These are phyloP conservation scores for Priceomyces carsonii DNA, from an alignment of 805 yeast species.

Conservation along the genomic window DNA sequence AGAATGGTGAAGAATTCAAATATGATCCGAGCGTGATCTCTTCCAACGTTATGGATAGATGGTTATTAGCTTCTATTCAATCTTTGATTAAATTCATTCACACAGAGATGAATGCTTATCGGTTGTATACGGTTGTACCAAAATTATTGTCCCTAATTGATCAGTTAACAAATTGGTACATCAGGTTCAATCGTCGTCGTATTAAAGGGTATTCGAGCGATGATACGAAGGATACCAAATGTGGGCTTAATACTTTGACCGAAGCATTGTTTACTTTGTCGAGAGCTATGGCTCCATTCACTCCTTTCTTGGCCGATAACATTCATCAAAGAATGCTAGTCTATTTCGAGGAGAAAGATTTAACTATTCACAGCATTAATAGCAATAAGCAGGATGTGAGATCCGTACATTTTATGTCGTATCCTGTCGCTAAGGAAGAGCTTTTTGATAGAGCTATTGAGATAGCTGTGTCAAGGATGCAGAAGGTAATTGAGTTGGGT, in stretches of 20 bases:
- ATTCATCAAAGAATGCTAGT: constrained; percentile 76
- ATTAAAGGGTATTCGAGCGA: constrained; percentile 81
- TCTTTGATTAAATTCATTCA: constrained; percentile 85
- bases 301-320: constrained; percentile 92
- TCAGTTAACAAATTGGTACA: constrained; percentile 97
- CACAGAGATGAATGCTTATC: constrained; percentile 84
- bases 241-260: constrained; percentile 86
- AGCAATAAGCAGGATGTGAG: constrained; percentile 57
- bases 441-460: constrained; percentile 82
- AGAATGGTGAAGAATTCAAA: constrained; percentile 65
- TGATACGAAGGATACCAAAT: constrained; percentile 79
- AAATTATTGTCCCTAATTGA: constrained; percentile 85
- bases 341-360: constrained; percentile 59
- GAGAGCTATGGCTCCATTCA: constrained; percentile 98
- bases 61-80: constrained; percentile 97
- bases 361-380: constrained; percentile 43
- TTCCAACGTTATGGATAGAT: constrained; percentile 92
- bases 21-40: constrained; percentile 67
- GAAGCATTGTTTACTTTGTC: constrained; percentile 86
- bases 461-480: constrained; percentile 91
- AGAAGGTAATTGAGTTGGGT: constrained; percentile 92
- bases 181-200: constrained; percentile 96
- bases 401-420: constrained; percentile 92
- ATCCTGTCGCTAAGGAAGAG: constrained; percentile 81
- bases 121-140: constrained; percentile 95